Evolutionary conservation across 495 filamentous ascomycete species (phyloP), one percentile per base, ranked within the genome.

Genomic region (Trypethelium eluteriae): DNA sequence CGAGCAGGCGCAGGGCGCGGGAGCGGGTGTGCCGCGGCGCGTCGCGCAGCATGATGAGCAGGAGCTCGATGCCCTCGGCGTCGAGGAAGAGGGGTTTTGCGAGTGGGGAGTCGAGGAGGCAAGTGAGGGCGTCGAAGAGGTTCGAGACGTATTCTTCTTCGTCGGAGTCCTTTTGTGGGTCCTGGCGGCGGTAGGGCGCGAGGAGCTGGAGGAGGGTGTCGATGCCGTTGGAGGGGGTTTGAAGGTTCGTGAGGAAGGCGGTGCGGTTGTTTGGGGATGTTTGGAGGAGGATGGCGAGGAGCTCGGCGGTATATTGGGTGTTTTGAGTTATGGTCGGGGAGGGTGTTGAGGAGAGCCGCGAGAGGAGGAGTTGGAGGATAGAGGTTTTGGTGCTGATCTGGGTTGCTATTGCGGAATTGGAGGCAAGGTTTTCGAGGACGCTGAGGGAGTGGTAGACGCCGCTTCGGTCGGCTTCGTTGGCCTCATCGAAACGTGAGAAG

Each of bases 111-210:
- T 95, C 89, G 0, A 90, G 89, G 2, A 95, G 74, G 71, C 89
- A 93, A 7, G 88, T 89, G 36, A 96, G 72, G 39, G 85, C 83
- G 71, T 94, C 92, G 71, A 98, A 99, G 38, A 96, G 64, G 68
- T 98, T 96, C 74, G 96, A 92, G 62, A 94, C 87, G 74, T 89
- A 96, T 76, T 98, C 95, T 74, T 96, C 92, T 71, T 98, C 95
- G 61, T 93, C 87, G 7, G 89, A 89, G 39, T 91, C 91, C 72
- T 90, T 94, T 35, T 81, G 81, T 0, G 95, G 95, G 71, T 99
- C 94, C 38, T 86, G 84, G 76, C 89, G 91, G 25, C 95, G 88
- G 77, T 98, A 99, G n/a, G 89, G 78, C 46, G 91, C 88, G 25
- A 96, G 84, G 0, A 96, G 80, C 72, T 95, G 92, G 14, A 98